phyloP scores from a whole-genome alignment of 768 basidiomycete species.

The Amanita pallidorosea region DNA sequence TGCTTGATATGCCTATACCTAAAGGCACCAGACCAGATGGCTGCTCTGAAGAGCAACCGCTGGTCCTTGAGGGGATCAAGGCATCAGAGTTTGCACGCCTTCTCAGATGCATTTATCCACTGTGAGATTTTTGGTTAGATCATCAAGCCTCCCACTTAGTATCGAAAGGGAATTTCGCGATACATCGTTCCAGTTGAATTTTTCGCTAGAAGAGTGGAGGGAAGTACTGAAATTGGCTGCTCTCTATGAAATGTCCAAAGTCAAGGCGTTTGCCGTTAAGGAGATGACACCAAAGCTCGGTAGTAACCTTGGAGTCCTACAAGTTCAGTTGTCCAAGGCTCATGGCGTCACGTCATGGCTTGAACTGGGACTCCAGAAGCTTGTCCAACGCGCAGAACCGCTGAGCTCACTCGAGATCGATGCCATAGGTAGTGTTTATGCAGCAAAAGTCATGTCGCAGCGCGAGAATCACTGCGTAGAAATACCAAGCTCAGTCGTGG shows the following conservation, averaged over 20 bases:
- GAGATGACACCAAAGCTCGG: no score
- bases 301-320: no score
- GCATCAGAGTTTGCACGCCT: constrained; percentile 6
- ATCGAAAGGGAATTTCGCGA: no score
- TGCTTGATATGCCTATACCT: neutral
- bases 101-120: constrained; percentile 12
- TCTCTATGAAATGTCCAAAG: no score
- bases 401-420: neutral
- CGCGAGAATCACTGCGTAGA: no score
- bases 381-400: neutral
- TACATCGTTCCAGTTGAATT: no score
- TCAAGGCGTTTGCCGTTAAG: no score
- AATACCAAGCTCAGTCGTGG: no score
- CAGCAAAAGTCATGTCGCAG: neutral
- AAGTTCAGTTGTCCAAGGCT: no score
- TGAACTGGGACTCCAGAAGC: neutral
- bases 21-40: neutral
- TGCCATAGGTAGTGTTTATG: neutral
- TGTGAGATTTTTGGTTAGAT: neutral
- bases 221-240: no score
- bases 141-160: neutral
- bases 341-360: constrained; percentile 1
- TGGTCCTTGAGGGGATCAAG: constrained; percentile 2
- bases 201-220: no score
- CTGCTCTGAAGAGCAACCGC: constrained; percentile 1